Conservation (phyloP, 345 rosid genomes). For the Litchi chinensis region DNA sequence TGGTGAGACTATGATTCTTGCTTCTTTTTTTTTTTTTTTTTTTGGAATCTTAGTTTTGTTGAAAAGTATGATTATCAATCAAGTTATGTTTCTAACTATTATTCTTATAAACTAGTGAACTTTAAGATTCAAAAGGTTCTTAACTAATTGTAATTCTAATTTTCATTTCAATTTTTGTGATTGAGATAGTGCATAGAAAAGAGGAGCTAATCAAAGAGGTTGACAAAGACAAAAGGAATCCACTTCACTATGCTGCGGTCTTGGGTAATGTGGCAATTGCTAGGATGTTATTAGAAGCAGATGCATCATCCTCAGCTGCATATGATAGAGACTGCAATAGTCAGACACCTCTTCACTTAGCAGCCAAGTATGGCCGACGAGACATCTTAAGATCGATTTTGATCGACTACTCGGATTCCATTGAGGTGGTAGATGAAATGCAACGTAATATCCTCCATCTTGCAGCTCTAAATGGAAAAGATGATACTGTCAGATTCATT, state of each 20-base stretch:
- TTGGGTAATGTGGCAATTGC: neutral
- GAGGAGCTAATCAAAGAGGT: neutral
- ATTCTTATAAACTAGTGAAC: too few species aligned
- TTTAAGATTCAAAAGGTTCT: too few species aligned
- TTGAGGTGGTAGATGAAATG: neutral
- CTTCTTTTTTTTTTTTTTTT: too few species aligned
- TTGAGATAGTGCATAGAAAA: neutral
- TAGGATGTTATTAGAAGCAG: neutral
- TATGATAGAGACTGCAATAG: neutral
- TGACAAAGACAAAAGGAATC: neutral
- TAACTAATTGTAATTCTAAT: neutral
- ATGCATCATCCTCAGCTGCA: neutral
- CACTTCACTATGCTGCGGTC: slow-evolving; percentile 19
- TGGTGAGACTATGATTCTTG: neutral
- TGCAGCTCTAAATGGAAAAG: neutral
- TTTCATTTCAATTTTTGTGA: neutral
- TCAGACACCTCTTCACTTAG: neutral
- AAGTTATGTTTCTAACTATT: too few species aligned
- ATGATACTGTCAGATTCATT: neutral
- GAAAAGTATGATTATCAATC: too few species aligned
- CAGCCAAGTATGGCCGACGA: neutral
- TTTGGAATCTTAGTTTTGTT: too few species aligned
- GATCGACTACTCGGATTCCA: neutral
- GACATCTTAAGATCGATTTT: neutral
- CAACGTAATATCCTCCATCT: neutral